These are phyloP conservation scores for Termitomyces sp. DNA, from an alignment of 768 basidiomycete genomes.

Conservation along the genomic window DNA sequence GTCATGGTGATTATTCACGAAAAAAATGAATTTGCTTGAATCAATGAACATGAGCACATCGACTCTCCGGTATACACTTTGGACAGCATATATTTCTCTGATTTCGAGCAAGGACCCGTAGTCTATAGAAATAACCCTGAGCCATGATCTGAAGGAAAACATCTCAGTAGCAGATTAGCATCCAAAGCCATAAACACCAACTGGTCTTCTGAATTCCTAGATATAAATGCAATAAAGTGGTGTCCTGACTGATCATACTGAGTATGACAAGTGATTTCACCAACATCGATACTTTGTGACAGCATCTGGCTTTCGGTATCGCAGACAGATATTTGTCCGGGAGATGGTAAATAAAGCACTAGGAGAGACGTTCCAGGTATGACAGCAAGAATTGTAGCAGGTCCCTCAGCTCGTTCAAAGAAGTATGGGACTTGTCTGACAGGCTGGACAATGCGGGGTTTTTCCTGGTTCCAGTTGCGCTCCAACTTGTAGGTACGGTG, in stretches of 20 bases:
- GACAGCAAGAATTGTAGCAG: not conserved
- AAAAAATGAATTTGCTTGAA: not conserved
- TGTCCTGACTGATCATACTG: too few relatives aligned
- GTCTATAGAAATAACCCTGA: not conserved
- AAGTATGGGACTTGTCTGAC: not conserved
- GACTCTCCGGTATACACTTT: not conserved
- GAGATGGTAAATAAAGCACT: not conserved
- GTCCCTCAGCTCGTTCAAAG: too few relatives aligned
- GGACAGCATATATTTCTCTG: not conserved
- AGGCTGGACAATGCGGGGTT: not conserved
- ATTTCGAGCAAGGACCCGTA: not conserved
- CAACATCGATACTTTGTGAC: too few relatives aligned
- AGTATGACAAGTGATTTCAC: too few relatives aligned
- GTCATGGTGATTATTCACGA: not conserved
- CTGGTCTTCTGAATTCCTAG: too few relatives aligned
- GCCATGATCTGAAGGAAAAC: not conserved
- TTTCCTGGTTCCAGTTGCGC: not conserved
- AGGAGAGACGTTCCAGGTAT: not conserved
- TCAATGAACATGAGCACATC: not conserved
- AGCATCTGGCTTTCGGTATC: too few relatives aligned
- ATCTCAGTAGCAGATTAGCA: not conserved
- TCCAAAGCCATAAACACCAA: too few relatives aligned
- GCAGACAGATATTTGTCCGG: too few relatives aligned
- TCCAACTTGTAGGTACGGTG: not conserved
- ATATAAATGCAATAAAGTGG: too few relatives aligned